Evolutionary conservation across 179 eudicot species (phyloP).

Genomic region (Beta macrorhiza): DNA sequence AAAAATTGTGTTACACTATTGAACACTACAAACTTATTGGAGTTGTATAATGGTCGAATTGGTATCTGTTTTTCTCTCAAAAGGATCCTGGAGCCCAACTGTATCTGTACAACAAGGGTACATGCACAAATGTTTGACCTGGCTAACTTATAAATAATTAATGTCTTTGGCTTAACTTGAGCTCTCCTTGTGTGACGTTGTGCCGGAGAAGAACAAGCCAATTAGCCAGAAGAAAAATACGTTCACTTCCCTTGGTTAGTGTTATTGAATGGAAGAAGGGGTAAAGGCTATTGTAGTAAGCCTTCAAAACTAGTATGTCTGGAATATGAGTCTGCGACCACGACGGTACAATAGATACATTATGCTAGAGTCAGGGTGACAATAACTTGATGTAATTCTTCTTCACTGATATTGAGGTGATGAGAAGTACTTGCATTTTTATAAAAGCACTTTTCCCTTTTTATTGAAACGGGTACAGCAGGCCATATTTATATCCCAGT

Average conservation of each 20-base stretch:
- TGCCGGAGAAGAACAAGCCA: background rate
- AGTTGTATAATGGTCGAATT: background rate
- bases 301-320: background rate
- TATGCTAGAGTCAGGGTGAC: background rate
- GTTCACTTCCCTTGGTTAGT: background rate
- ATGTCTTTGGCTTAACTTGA: background rate
- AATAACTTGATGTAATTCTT: background rate
- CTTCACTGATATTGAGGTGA: background rate
- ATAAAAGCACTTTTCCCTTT: too few species aligned
- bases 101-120: background rate
- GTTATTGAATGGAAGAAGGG: background rate
- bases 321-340: background rate
- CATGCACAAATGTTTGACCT: background rate
- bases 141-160: background rate
- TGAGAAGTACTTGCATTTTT: too few species aligned
- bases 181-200: background rate
- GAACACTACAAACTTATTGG: background rate
- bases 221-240: background rate
- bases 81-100: background rate
- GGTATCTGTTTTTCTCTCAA: background rate
- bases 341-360: background rate
- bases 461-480: too few species aligned
- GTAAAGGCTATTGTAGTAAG: background rate
- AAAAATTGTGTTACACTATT: background rate
- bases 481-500: too few species aligned